Base-by-base conservation (phyloP, 768 basidiomycete species). In the Amanita exitialis region DNA sequence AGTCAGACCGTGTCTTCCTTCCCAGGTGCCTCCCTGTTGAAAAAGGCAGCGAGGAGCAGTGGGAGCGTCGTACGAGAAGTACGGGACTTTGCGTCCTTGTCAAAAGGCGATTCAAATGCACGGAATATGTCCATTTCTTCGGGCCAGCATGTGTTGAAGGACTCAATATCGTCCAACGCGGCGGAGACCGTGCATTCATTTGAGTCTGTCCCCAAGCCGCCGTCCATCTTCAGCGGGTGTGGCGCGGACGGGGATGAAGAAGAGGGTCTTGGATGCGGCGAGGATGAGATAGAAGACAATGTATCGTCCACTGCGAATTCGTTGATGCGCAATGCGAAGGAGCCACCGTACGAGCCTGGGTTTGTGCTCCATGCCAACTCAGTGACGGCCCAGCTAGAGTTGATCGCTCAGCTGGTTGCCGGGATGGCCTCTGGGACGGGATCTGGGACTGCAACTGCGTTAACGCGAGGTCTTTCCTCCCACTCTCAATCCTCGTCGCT, bases 281-380 rank as follows among this genome's bases (percentile, higher is more conserved):
- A 60, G 35, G 67, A 62, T 10, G 64, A 63, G 15, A 69, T 64
- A n/a, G 70, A 71, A 8, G 75, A 75, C 6, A 68, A 36, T 13
- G 23, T 10, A 8, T 48, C 52, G 1, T 53, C 52, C 7, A 23
- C 23, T 18, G 39, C 35, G n/a, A 61, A 63, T 47, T 57, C 72
- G 37, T 73, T 73, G 3, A 76, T 76, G 0, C 64, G 69, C 1
- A 70, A 75, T 3, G 58, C 62, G 21, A 61, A 58, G 18, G 58
- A 53, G 0, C 80, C 82, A 0, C 89, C 89, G 0, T 74, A 90
- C 57, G 71, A 76, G 15, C 61, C 62, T 20, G 68, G 67, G 4
- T 83, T 85, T 53, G 79, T 81, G 48, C 63, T 91, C 4, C 81
- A 85, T 15, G 87, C 77, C 5, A 89, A 86, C 56, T 76, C 83